phyloP scores from a whole-genome alignment of 441 rosid genomes.

The Gossypium gossypioides region DNA sequence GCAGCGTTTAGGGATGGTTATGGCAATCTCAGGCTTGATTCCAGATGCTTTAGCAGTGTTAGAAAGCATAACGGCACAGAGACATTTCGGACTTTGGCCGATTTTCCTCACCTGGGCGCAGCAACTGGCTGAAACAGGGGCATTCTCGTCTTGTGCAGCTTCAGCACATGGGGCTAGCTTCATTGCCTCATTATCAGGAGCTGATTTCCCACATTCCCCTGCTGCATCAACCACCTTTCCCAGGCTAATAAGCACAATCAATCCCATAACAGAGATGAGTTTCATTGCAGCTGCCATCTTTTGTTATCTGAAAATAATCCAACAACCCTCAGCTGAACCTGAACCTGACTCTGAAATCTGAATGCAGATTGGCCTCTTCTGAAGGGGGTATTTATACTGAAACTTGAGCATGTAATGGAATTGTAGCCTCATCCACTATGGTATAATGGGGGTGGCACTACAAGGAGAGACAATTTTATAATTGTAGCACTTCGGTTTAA shows the following conservation, averaged over 20 bases:
- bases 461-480: conserved; percentile 4
- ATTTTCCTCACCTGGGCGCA: conserved; percentile 39
- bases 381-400: conserved; percentile 19
- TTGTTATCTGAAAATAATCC: background rate
- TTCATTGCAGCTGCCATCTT: conserved; percentile 27
- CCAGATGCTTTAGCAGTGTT: conserved; percentile 60
- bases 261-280: conserved; percentile 25
- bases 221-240: conserved; percentile 29
- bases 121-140: conserved; percentile 47
- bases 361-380: background rate
- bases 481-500: conserved; percentile 13
- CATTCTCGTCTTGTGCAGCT: conserved; percentile 47
- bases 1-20: conserved; percentile 76
- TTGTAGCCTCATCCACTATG: conserved; percentile 18
- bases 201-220: conserved; percentile 54
- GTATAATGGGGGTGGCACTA: conserved; percentile 27
- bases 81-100: conserved; percentile 51
- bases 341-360: background rate
- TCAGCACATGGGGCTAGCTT: conserved; percentile 49
- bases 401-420: conserved; percentile 6
- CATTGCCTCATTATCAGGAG: conserved; percentile 56
- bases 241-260: conserved; percentile 20
- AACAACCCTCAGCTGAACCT: background rate
- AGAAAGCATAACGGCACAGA: conserved; percentile 66
- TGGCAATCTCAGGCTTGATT: conserved; percentile 46